A percentile compares a stretch with the other conserved stretches of the same genome.
Evolutionary conservation across 176 grass and related monocot species (phyloP).

Genomic region (Bonia amplexicaulis): DNA sequence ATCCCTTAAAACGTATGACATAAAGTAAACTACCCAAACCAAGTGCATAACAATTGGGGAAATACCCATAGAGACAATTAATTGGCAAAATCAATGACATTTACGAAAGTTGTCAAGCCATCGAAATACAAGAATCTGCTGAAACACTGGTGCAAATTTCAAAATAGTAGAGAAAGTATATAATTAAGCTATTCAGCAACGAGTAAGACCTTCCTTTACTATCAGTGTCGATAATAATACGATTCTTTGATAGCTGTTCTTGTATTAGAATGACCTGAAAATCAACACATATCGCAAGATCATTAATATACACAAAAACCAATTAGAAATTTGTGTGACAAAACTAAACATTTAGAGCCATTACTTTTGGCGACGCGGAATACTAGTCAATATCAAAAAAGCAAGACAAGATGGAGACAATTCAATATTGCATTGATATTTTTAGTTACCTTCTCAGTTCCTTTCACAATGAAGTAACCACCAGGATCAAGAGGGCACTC

Average conservation of each 20-base stretch:
- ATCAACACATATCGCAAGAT: constrained; percentile 15
- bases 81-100: neutral
- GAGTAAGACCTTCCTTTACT: constrained; percentile 66
- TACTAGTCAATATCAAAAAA: neutral
- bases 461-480: constrained; percentile 93
- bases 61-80: neutral
- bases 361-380: neutral
- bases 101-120: neutral
- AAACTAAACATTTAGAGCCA: neutral
- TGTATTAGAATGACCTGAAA: constrained; percentile 96
- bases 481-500: constrained; percentile 96
- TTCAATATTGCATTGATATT: neutral
- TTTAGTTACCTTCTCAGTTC: constrained; percentile 84
- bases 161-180: constrained; percentile 10
- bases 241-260: constrained; percentile 96
- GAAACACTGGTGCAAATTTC: neutral
- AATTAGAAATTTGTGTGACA: neutral
- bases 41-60: neutral
- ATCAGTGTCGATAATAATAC: constrained; percentile 87
- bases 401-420: neutral
- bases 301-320: neutral
- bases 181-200: neutral
- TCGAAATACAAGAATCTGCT: constrained; percentile 1
- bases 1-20: neutral
- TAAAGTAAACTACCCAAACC: neutral